These are phyloP conservation scores for Boletellus sp. DNA, from an alignment of 1,284 basidiomycete genomes.

Conservation along the genomic window DNA sequence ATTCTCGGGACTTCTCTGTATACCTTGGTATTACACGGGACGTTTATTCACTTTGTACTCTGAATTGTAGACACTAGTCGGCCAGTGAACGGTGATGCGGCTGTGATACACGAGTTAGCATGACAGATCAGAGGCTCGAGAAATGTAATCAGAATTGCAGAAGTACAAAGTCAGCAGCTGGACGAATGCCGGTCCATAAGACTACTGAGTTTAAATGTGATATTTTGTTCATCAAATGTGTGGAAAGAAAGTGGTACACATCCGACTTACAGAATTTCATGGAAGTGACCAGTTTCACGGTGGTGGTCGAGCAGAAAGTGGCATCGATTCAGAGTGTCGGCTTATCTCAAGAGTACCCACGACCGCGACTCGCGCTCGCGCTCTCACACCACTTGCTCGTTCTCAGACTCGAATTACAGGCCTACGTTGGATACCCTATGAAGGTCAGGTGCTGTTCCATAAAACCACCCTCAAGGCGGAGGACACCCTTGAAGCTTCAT, in stretches of 20 bases:
- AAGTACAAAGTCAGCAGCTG: constrained; percentile 54
- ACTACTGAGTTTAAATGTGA: constrained; percentile 77
- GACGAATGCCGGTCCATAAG: constrained; percentile 43
- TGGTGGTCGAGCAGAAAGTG: no score
- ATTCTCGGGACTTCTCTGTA: constrained; percentile 1
- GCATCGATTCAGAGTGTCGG: no score
- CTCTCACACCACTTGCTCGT: no score
- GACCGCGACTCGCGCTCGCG: no score
- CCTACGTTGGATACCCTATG: no score
- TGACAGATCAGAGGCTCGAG: neutral
- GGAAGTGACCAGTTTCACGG: neutral
- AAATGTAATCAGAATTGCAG: constrained; percentile 56
- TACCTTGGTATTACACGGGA: constrained; percentile 5
- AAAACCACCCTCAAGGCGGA: no score
- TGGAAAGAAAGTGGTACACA: neutral
- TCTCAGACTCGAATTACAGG: no score
- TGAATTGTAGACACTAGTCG: neutral
- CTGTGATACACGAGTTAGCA: constrained; percentile 7
- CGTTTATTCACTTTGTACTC: neutral
- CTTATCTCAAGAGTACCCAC: no score
- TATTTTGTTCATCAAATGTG: constrained; percentile 51
- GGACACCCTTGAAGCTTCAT: no score
- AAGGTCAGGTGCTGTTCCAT: no score
- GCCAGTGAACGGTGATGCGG: neutral
- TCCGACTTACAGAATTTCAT: neutral